Conservation (phyloP, 768 basidiomycete genomes). For the Antrodiella citrinella region DNA sequence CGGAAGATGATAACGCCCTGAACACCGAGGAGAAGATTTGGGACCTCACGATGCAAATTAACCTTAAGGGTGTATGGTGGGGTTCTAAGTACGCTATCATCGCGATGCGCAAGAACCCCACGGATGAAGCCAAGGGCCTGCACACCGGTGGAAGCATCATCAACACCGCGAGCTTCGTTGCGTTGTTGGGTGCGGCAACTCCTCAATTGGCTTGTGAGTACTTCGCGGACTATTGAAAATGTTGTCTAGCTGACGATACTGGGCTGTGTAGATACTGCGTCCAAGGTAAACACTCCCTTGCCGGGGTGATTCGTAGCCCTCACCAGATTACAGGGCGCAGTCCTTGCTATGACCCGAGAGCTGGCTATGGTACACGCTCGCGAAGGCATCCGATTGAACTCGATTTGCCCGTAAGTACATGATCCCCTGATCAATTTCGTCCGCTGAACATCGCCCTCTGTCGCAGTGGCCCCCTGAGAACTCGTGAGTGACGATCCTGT, state of each 20-base stretch:
- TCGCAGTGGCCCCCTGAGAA: constrained; percentile 84
- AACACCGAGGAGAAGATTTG: constrained; percentile 97
- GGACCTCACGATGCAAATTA: constrained; percentile 90
- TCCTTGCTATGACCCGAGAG: constrained; percentile 98
- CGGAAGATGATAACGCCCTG: constrained; percentile 87
- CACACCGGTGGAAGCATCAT: constrained; percentile 87
- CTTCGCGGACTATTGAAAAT: neutral
- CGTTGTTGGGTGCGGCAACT: constrained; percentile 91
- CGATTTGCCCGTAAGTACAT: constrained; percentile 81
- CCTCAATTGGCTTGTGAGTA: constrained; percentile 95
- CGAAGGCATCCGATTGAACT: constrained; percentile 94
- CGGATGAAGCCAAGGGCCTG: constrained; percentile 73
- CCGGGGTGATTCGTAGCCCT: too few species aligned
- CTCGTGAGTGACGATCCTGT: constrained; percentile 47
- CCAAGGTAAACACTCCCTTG: too few species aligned
- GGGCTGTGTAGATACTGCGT: constrained; percentile 72
- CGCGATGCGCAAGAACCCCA: constrained; percentile 91
- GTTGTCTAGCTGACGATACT: neutral
- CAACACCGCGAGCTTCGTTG: constrained; percentile 97
- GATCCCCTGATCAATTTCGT: neutral
- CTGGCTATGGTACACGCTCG: constrained; percentile 96
- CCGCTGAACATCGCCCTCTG: constrained; percentile 5
- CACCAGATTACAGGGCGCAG: constrained; percentile 88
- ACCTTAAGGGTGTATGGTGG: constrained; percentile 99
- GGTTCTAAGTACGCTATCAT: constrained; percentile 96